Evolutionary conservation across 148 eudicot genomes (phyloP).

Genomic region (Limonium bicolor): DNA sequence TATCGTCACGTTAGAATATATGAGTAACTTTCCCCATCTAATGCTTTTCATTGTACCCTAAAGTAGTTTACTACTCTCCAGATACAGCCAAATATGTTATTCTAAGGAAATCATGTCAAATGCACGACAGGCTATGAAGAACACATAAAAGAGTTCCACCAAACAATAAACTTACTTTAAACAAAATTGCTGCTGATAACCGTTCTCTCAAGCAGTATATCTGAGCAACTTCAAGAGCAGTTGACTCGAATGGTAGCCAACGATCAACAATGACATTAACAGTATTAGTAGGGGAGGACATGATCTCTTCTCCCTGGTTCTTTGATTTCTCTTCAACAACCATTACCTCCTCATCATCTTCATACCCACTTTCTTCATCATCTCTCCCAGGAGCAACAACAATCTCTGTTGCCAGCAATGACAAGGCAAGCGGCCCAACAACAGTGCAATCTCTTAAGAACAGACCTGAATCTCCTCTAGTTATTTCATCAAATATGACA

Average conservation of each 20-base stretch:
- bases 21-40: too few relatives aligned
- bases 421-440: slow-evolving; percentile 54
- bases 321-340: slow-evolving; percentile 12
- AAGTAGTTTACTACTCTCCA: too few relatives aligned
- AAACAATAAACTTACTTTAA: slow-evolving; percentile 28
- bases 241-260: slow-evolving; percentile 61
- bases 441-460: slow-evolving; percentile 43
- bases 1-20: too few relatives aligned
- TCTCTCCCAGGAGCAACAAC: slow-evolving; percentile 54
- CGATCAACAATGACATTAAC: slow-evolving; percentile 69
- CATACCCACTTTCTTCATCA: slow-evolving; percentile 6
- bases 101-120: neutral
- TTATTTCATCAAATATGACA: slow-evolving; percentile 64
- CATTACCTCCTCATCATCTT: slow-evolving; percentile 17
- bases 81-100: too few relatives aligned
- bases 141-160: neutral
- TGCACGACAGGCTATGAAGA: neutral
- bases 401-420: slow-evolving; percentile 64
- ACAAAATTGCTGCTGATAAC: slow-evolving; percentile 59
- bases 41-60: too few relatives aligned
- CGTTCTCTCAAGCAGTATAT: slow-evolving; percentile 94
- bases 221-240: slow-evolving; percentile 89
- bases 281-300: slow-evolving; percentile 62
- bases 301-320: slow-evolving; percentile 25
- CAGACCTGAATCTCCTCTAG: slow-evolving; percentile 67